Evolutionary conservation across 768 basidiomycete species (phyloP), one percentile per base, ranked within the genome.

Genomic region (Termitomyces sp.): DNA sequence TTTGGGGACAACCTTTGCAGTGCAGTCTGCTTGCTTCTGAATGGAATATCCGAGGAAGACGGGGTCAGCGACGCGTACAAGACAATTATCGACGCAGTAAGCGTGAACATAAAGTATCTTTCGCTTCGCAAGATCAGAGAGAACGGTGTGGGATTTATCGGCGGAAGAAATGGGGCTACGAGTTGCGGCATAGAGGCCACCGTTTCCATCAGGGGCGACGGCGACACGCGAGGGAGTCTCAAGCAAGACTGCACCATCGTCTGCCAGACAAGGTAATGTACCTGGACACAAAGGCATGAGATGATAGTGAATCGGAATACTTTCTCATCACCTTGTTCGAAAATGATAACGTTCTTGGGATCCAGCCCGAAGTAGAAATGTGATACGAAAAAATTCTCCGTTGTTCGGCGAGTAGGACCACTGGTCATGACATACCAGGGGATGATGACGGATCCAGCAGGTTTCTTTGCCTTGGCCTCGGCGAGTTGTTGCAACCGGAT

Each of bases 381-480:
- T 59, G 82, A 76, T 60, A 74, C 75, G 74, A 98, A 98, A 79
- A 88, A 98, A 28, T 74, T 75, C 71, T 92, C 90, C 24, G 97
- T 98, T 36, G 88, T 90, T 41, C 73, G 77, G 62, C 94, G 84
- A 36, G 97, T 99, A 40, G 96, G 97, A 24, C 95, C 95, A 68
- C 92, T 94, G 56, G 96, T 98, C 97, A 99, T 99, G 67, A 99
- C 86, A 75, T 98, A 98, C 97, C 97, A 98, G 38, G 92, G 92
- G 56, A 98, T 84, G 53, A 83, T 71, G 54, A 92, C 90, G 1
- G 83, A 81, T 50, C 81, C 84, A 18, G 73, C 68, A 16, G 81
- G 72, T 65, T 85, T 85, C 40, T 72, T 68, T 50, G 65, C 69
- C 60, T 82, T 75, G 38, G 79, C 68, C 68, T 84, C 86, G 0